These are phyloP conservation scores for Aspergillus leporis DNA, from an alignment of 495 filamentous ascomycete genomes.

Conservation along the genomic window DNA sequence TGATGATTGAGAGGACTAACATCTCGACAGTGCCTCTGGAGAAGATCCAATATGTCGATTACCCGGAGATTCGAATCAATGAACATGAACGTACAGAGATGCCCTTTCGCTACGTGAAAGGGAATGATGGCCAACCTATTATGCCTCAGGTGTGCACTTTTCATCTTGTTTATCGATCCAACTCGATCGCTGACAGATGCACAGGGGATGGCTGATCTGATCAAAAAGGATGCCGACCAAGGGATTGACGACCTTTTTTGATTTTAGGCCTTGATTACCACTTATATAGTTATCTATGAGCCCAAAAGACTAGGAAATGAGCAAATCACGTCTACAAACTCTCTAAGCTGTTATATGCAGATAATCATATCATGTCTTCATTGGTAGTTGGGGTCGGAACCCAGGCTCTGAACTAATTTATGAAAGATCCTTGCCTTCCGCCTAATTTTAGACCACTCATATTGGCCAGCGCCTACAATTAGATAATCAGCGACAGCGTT, in stretches of 20 bases:
- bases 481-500: no score
- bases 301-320: no score
- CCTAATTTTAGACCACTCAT: no score
- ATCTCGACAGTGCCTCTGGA: slow-evolving; percentile 62
- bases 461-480: no score
- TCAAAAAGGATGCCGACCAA: slow-evolving; percentile 92
- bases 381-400: no score
- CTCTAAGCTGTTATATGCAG: no score
- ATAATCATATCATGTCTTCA: no score
- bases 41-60: slow-evolving; percentile 77
- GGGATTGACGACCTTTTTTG: slow-evolving; percentile 83
- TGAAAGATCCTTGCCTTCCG: no score
- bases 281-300: no score
- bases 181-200: not conserved
- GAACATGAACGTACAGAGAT: slow-evolving; percentile 92
- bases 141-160: slow-evolving; percentile 77
- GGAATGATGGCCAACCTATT: slow-evolving; percentile 68
- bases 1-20: not conserved
- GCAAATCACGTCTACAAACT: no score
- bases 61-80: slow-evolving; percentile 84
- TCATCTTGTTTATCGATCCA: not conserved
- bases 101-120: slow-evolving; percentile 94
- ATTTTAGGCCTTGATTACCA: slow-evolving; percentile 6
- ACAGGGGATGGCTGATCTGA: slow-evolving; percentile 91
- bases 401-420: no score